phyloP scores from a whole-genome alignment of 257 asterid species.

The Fraxinus cuspidata region DNA sequence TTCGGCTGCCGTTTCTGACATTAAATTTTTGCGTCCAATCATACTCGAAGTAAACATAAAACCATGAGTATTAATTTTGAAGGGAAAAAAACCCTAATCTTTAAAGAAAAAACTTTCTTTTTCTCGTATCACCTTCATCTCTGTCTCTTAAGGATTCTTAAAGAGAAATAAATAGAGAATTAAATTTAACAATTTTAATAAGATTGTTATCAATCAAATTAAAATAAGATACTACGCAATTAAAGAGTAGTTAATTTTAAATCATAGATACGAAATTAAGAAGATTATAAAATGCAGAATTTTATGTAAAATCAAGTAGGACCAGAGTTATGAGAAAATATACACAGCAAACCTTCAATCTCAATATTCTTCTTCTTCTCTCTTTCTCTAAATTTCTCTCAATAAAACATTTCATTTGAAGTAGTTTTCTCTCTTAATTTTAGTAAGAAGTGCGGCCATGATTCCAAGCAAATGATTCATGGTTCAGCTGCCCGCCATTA shows the following conservation, averaged over 20 bases:
- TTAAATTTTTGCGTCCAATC: too few species aligned
- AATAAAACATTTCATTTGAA: background rate
- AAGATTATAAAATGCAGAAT: background rate
- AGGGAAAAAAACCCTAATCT: background rate
- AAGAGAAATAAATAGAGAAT: background rate
- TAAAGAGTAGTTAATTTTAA: too few species aligned
- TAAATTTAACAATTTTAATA: too few species aligned
- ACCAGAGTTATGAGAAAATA: background rate
- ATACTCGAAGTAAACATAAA: background rate
- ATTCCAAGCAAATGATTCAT: conserved; percentile 56
- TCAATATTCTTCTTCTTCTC: background rate
- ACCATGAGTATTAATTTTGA: background rate
- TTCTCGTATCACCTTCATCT: background rate
- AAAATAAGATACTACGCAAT: too few species aligned
- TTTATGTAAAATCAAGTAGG: background rate
- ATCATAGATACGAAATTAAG: background rate
- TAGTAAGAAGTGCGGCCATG: conserved; percentile 60
- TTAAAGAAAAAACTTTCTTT: background rate
- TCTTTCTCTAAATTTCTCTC: background rate
- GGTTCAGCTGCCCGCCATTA: conserved; percentile 48
- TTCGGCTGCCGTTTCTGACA: too few species aligned
- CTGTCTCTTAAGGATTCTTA: background rate
- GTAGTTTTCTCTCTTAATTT: conserved; percentile 20
- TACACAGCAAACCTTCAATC: background rate
- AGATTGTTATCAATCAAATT: too few species aligned